Conservation (phyloP, 495 filamentous ascomycete species). For the Daldinia loculata region DNA sequence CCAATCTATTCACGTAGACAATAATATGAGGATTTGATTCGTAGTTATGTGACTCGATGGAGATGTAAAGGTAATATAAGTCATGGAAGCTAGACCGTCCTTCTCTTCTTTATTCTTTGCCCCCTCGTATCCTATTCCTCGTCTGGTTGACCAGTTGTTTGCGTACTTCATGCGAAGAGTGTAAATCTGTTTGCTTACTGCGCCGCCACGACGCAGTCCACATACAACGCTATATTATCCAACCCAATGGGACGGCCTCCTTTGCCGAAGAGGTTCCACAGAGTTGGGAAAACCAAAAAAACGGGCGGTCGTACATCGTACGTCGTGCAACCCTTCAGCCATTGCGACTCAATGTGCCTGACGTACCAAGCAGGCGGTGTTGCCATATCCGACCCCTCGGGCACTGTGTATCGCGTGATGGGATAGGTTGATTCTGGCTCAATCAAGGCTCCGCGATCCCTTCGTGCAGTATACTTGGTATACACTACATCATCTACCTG, state of each 20-base stretch:
- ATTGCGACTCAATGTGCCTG: constrained; percentile 27
- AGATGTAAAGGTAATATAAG: not conserved
- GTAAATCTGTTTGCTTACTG: constrained; percentile 17
- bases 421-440: not conserved
- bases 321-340: constrained; percentile 15
- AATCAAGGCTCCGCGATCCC: not conserved
- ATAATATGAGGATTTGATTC: not conserved
- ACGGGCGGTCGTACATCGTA: constrained; percentile 8
- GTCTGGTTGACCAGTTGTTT: not conserved
- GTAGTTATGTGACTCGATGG: not conserved
- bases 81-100: not conserved
- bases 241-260: constrained; percentile 35
- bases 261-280: constrained; percentile 43
- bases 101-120: not conserved
- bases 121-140: not conserved
- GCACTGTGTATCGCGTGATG: constrained; percentile 16
- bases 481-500: not conserved
- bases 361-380: constrained; percentile 25
- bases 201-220: constrained; percentile 21
- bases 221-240: constrained; percentile 13
- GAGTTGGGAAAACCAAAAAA: constrained; percentile 27
- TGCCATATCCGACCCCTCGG: constrained; percentile 28
- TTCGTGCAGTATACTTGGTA: not conserved
- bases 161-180: not conserved
- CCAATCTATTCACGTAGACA: not conserved